Evolutionary conservation across 164 flowering plant genomes (phyloP).

Genomic region (Litsea cubeba): DNA sequence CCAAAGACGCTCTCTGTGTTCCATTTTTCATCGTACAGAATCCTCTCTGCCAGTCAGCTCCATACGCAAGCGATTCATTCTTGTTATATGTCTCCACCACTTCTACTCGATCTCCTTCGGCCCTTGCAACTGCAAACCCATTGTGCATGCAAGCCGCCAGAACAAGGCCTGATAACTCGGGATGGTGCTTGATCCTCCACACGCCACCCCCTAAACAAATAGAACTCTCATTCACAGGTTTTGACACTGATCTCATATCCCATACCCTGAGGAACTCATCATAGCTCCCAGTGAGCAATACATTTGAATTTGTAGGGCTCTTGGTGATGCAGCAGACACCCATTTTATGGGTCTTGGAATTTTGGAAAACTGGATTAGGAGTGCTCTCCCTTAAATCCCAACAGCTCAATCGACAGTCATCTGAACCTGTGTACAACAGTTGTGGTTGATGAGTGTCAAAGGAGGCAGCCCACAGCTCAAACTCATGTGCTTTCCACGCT

Average conservation of each 20-base stretch:
- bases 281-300: constrained; percentile 79
- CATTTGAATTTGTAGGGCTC: constrained; percentile 46
- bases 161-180: constrained; percentile 45
- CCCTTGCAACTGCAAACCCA: constrained; percentile 65
- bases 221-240: constrained; percentile 60
- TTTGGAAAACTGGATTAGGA: constrained; percentile 52
- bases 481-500: constrained; percentile 89
- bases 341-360: constrained; percentile 64
- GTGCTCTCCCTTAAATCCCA: constrained; percentile 80
- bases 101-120: constrained; percentile 31
- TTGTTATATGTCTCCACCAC: constrained; percentile 57
- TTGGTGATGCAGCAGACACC: constrained; percentile 85
- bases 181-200: constrained; percentile 92
- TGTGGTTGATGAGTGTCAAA: constrained; percentile 77
- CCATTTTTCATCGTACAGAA: constrained; percentile 12
- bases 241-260: constrained; percentile 73
- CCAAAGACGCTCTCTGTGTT: constrained; percentile 21
- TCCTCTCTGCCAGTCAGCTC: constrained; percentile 82
- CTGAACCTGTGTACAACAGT: constrained; percentile 79
- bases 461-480: constrained; percentile 79
- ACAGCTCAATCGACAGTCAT: constrained; percentile 80
- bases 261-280: constrained; percentile 79
- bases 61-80: constrained; percentile 87
- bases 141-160: constrained; percentile 98
- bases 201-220: constrained; percentile 86